Base-by-base conservation (phyloP, 306 rosid genomes). In the Fragaria vesca region DNA sequence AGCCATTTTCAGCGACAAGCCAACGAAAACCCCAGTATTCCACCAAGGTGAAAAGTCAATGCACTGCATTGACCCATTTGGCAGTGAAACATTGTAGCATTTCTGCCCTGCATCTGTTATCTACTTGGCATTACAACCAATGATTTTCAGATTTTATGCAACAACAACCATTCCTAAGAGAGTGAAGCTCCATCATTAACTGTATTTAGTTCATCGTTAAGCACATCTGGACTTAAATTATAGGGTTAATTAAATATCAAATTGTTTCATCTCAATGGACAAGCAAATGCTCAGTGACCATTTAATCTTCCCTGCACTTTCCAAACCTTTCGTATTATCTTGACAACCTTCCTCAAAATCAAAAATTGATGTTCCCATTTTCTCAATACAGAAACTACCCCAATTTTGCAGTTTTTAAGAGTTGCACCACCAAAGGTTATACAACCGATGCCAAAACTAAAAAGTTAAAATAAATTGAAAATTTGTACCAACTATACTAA, bases 141-240 rank as follows among this genome's bases (percentile, higher is more conserved):
- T 18, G 24, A 16, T 36, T 30, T 32, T 71, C 30, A 32, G 32
- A 65, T 32, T 50, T 51, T 17, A 17, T 30, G 43, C 75, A 71
- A 18, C 46, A 1, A 28, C 75, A 50, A 18, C 40, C 40, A 36
- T 69, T n/a, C 75, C 61, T 30, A 71, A 17, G 12, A 50, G 45
- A 71, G 34, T 32, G 34, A 48, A 71, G 45, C 73, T 24, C 73
- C 57, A 46, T 54, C 42, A 69, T 46, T 36, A 40, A 55, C 62
- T 8, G 62, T 11, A 55, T 55, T 8, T 16, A 28, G 48, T 18
- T 38, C 48, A 20, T 36, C 30, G 2, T 21, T 40, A 66, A 66
- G 48, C 16, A 16, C 8, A 69, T 69, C 36, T 18, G 71, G 3
- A 69, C 40, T 46, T 46, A 30, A 45, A 46, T 55, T 45, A 69